These are phyloP conservation scores for Fusarium bactridioides DNA, from an alignment of 2,329 filamentous ascomycete genomes.

Conservation along the genomic window DNA sequence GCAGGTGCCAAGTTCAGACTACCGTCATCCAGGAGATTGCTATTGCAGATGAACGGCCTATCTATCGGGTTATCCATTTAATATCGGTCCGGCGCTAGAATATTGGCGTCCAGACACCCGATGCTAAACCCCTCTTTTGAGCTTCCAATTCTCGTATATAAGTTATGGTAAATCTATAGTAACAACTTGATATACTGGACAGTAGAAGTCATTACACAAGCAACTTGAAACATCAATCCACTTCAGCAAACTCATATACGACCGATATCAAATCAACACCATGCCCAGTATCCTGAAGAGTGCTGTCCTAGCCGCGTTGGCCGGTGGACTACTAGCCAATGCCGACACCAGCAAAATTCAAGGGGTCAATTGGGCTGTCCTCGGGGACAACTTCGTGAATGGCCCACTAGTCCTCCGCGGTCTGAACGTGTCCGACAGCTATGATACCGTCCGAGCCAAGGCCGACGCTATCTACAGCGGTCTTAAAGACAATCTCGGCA, in stretches of 20 bases:
- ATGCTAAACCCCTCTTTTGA: not conserved
- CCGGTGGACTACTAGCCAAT: not conserved
- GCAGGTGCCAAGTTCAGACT: not conserved
- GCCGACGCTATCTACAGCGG: not conserved
- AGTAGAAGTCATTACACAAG: not conserved
- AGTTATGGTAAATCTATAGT: not conserved
- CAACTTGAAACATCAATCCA: no score
- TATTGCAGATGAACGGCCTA: not conserved
- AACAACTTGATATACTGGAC: not conserved
- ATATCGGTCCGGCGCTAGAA: not conserved
- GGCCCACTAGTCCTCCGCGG: not conserved
- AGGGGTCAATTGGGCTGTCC: not conserved
- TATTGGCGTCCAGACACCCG: not conserved
- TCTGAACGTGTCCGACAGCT: not conserved
- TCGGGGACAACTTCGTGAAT: not conserved
- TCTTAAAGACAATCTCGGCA: not conserved
- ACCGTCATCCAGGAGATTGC: not conserved
- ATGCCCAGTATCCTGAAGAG: not conserved
- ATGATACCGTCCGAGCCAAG: not conserved
- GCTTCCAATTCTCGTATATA: not conserved
- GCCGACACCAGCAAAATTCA: not conserved
- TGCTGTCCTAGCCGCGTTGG: not conserved
- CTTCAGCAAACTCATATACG: accelerated
- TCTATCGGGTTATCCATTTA: not conserved
- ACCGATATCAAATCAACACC: not conserved